Evolutionary conservation across 352 stramenopile genomes (phyloP).

Genomic region (Globisporangium abappressorium): DNA sequence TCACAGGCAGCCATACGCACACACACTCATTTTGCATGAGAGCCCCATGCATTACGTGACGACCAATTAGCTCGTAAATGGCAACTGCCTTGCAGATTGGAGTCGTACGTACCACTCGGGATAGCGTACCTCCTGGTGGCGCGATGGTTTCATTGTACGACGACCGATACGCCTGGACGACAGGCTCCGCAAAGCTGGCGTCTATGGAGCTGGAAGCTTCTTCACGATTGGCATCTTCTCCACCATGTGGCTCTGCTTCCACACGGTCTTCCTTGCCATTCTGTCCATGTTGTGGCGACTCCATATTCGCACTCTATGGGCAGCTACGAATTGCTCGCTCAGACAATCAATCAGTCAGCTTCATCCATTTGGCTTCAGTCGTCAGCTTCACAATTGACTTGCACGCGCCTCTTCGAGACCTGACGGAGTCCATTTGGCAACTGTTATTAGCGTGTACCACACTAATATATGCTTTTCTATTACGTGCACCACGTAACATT

Average conservation of each 20-base stretch:
- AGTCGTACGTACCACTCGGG: constrained; percentile 23
- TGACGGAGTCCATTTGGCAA: background rate
- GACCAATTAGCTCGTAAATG: background rate
- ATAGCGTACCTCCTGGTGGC: constrained; percentile 33
- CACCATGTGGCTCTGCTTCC: constrained; percentile 14
- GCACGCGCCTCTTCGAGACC: background rate
- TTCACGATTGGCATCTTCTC: background rate
- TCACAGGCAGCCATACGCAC: background rate
- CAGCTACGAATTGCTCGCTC: background rate
- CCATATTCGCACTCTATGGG: background rate
- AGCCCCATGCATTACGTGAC: background rate
- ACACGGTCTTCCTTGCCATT: background rate
- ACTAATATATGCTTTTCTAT: background rate
- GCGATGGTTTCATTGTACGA: constrained; percentile 60
- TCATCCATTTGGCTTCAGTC: background rate
- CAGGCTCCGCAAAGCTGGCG: background rate
- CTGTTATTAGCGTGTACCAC: background rate
- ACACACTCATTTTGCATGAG: background rate
- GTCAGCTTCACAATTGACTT: too few relatives aligned
- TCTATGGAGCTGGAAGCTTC: background rate
- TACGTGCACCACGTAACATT: background rate
- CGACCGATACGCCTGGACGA: constrained; percentile 40
- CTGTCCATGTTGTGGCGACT: background rate
- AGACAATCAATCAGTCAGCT: background rate
- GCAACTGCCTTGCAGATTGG: background rate